Evolutionary conservation across 2,329 filamentous ascomycete genomes (phyloP), one percentile per base, ranked within the genome.

Genomic region (Cadophora gregata): DNA sequence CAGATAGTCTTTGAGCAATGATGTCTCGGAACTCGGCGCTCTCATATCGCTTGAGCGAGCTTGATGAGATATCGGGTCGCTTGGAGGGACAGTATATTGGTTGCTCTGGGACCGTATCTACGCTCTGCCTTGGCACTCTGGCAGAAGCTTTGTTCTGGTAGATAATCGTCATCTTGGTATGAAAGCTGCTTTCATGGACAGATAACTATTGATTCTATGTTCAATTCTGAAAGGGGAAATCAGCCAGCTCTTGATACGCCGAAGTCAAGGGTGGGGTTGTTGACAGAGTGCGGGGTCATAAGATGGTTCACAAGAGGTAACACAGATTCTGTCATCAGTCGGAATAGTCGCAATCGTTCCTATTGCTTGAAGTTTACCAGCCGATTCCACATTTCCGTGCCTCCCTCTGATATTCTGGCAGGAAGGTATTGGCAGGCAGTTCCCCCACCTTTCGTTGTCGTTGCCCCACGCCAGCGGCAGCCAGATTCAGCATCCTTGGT

Each of bases 1-100:
- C 82, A 4, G 59, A 62, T 10, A 66, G 31, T 16, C 63, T 42
- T 59, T 70, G 53, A 0, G 64, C 59, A 50, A 63, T 65, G 14
- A 51, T 33, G 24, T 71, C 63, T 16, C 63, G 61, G 36, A 67
- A 71, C 3, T 53, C 33, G 16, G 59, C 25, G 29, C 58, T 65
- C 36, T 59, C 36, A n/a, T 69, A 64, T 4, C 38, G 10, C 12
- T 62, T 31, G 12, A 67, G 45, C 19, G 24, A 9, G 19, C n/a
- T n/a, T n/a, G 45, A 19, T 16, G 48, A 36, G 29, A 65, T 56
- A n/a, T 56, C 58, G 19, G 36, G 33, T 24, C 50, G 48, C 27
- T 21, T 4, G 8, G 58, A 42, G 8, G 63, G 63, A 25, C 27
- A 58, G n/a, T 33, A 47, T 12, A 61, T 19, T 27, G 63, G 48